Conservation (phyloP, 345 rosid genomes). For the Populus nigra region DNA sequence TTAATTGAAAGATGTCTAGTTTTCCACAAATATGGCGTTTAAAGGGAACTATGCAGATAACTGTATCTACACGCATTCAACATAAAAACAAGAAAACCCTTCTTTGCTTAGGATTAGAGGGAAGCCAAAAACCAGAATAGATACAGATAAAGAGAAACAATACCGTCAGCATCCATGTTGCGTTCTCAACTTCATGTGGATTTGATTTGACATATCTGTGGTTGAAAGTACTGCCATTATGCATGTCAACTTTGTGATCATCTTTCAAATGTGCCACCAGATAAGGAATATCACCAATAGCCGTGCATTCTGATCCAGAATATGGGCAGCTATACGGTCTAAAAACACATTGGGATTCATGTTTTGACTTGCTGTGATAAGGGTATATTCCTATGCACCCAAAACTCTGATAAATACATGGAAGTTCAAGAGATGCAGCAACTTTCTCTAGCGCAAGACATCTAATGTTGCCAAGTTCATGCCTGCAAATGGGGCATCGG, state of each 20-base stretch:
- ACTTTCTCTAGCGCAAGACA: slow-evolving; percentile 85
- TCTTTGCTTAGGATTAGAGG: background rate
- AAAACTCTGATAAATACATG: slow-evolving; percentile 73
- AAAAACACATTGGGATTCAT: slow-evolving; percentile 61
- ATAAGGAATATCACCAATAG: slow-evolving; percentile 68
- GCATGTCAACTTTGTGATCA: slow-evolving; percentile 89
- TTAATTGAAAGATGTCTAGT: background rate
- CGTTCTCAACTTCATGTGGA: slow-evolving; percentile 81
- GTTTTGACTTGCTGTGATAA: slow-evolving; percentile 79
- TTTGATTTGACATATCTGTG: slow-evolving; percentile 81
- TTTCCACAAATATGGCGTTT: background rate
- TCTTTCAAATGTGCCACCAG: slow-evolving; percentile 73
- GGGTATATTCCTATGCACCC: slow-evolving; percentile 78
- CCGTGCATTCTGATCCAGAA: slow-evolving; percentile 77
- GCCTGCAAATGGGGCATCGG: slow-evolving; percentile 82
- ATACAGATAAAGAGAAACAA: background rate
- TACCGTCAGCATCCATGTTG: slow-evolving; percentile 89
- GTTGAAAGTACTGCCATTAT: slow-evolving; percentile 76
- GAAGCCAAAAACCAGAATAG: slow-evolving; percentile 1
- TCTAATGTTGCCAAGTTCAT: slow-evolving; percentile 82
- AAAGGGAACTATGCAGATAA: background rate
- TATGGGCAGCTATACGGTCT: slow-evolving; percentile 79
- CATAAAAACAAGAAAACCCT: background rate
- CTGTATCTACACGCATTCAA: background rate
- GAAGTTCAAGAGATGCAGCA: slow-evolving; percentile 83